These are phyloP conservation scores for Histomonas meleagridis DNA, from an alignment of 208 protist genomes.

Conservation along the genomic window DNA sequence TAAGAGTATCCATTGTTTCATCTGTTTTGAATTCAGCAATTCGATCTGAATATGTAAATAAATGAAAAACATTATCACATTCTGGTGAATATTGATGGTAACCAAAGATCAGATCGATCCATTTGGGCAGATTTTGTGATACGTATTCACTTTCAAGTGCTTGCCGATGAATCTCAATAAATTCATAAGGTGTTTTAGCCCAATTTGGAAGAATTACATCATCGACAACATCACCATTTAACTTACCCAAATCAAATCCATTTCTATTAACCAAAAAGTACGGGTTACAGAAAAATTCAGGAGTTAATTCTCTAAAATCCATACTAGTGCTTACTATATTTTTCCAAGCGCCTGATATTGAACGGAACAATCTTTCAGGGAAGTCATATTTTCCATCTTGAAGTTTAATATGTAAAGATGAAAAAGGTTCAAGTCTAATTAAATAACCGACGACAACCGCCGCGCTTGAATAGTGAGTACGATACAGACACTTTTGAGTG, in stretches of 20 bases:
- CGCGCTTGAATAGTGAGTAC: conserved; percentile 5
- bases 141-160: conserved; percentile 67
- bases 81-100: neutral
- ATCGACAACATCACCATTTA: neutral
- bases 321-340: neutral
- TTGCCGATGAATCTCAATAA: neutral
- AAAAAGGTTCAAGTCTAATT: conserved; percentile 13
- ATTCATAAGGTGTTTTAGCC: neutral
- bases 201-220: conserved; percentile 18
- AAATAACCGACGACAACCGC: conserved; percentile 8
- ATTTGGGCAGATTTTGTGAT: conserved; percentile 52
- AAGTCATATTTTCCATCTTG: conserved; percentile 35
- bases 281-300: neutral
- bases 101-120: conserved; percentile 41
- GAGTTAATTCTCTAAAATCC: neutral
- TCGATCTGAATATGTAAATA: neutral
- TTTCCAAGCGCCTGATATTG: neutral
- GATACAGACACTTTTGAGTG: neutral
- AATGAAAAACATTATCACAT: neutral
- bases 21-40: neutral
- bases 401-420: neutral
- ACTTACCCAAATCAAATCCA: conserved; percentile 51
- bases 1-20: neutral
- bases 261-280: conserved; percentile 37
- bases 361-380: conserved; percentile 4